These are phyloP conservation scores for Leccinum pseudoinsigne DNA, from an alignment of 1,284 basidiomycete species.

Conservation along the genomic window DNA sequence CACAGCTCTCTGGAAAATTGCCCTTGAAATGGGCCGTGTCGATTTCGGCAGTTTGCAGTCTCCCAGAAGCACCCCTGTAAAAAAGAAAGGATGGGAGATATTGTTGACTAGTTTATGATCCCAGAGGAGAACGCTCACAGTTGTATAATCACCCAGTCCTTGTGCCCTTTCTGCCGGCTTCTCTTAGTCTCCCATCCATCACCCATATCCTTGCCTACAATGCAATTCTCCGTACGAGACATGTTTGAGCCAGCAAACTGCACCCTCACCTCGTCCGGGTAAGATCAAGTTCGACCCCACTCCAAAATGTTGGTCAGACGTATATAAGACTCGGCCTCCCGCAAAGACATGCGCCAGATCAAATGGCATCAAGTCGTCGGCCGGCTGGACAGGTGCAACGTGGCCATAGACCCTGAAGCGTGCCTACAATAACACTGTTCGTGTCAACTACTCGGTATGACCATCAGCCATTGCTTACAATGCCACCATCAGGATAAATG, in stretches of 20 bases:
- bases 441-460: conserved; percentile 3
- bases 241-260: neutral
- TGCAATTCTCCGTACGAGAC: neutral
- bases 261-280: conserved; percentile 72
- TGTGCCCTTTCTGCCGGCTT: conserved; percentile 76
- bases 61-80: conserved; percentile 64
- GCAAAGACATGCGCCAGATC: conserved; percentile 92
- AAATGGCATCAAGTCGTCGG: conserved; percentile 49
- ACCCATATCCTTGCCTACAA: conserved; percentile 83
- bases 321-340: conserved; percentile 80
- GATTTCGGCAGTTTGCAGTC: conserved; percentile 80
- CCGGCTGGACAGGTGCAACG: conserved; percentile 66
- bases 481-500: conserved; percentile 97
- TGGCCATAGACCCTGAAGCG: conserved; percentile 88
- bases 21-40: conserved; percentile 97
- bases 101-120: conserved; percentile 7
- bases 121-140: conserved; percentile 54
- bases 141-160: conserved; percentile 90
- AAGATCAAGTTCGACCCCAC: conserved; percentile 89
- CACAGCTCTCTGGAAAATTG: conserved; percentile 92
- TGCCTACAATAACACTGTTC: conserved; percentile 50
- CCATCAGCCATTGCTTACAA: conserved; percentile 52
- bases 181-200: conserved; percentile 99
- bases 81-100: conserved; percentile 4
- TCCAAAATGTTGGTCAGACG: conserved; percentile 94